Evolutionary conservation across 2,329 filamentous ascomycete genomes (phyloP).

Genomic region (Bipolaris victoriae): DNA sequence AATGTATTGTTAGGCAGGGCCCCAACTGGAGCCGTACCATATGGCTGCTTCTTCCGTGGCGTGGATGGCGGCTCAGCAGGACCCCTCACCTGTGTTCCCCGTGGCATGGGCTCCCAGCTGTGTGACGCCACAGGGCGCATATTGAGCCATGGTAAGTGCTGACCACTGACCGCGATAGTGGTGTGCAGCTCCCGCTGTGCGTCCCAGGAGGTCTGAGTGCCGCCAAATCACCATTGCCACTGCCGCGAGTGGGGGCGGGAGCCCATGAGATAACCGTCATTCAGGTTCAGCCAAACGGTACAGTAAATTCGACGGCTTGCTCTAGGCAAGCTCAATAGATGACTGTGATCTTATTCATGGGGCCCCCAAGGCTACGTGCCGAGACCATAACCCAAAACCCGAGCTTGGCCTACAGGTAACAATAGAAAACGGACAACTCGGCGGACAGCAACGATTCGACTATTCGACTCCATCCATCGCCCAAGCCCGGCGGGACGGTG

Average conservation of each 20-base stretch:
- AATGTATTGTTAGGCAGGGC: constrained; percentile 5
- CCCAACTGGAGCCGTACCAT: constrained; percentile 17
- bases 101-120: constrained; percentile 22
- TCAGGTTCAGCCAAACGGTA: constrained; percentile 1
- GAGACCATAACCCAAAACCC: constrained; percentile 8
- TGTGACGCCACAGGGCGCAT: constrained; percentile 43
- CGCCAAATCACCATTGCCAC: background rate
- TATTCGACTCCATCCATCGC: constrained; percentile 34
- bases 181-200: constrained; percentile 2
- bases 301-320: background rate
- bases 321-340: background rate
- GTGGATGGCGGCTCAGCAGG: constrained; percentile 39
- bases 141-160: constrained; percentile 41
- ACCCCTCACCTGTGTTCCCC: constrained; percentile 26
- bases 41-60: constrained; percentile 35
- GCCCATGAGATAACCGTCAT: background rate
- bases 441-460: constrained; percentile 29
- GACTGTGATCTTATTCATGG: background rate
- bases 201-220: background rate
- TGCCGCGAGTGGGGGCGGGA: constrained; percentile 11
- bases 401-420: constrained; percentile 19
- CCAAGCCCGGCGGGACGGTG: constrained; percentile 37
- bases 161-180: constrained; percentile 27
- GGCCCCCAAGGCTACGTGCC: constrained; percentile 6
- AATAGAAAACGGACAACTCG: constrained; percentile 36